Evolutionary conservation across 441 rosid genomes (phyloP), one percentile per base, ranked within the genome.

Genomic region (Dalechampia spathulata): DNA sequence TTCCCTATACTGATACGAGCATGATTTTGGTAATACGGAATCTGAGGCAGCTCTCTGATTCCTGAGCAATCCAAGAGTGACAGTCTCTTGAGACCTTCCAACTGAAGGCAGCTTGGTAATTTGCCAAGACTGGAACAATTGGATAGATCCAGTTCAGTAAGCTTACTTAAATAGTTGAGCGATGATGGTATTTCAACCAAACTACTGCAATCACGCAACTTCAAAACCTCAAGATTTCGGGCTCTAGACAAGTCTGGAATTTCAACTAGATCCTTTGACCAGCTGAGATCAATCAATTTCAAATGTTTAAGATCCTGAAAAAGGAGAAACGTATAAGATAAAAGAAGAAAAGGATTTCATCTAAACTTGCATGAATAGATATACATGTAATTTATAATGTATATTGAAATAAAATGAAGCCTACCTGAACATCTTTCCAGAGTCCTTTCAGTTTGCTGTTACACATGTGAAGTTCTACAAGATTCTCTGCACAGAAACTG

Each of bases 201-300:
- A 27, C 59, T 52, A 5, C 5, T 20, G 32, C 63, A 58, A 7
- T 21, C 12, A 0, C 5, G 7, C 19, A 64, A 22, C 11, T 15
- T 5, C 28, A 64, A 3, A 16, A 13, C 26, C 25, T 19, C 52
- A 13, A 58, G 58, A 19, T 51, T 58, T 15, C 27, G 23, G 6
- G 45, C 40, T 16, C 3, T 8, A 9, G 58, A 58, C 3, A 57
- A 15, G 32, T 64, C 48, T 12, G 62, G 62, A 17, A 39, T 1
- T 26, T 13, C 9, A 21, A 15, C 28, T 23, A 64, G 34, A 30
- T 30, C 34, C 34, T 30, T 30, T 30, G 34, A 30, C 42, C n/a
- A 19, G 11, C 50, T 49, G 5, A 63, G 57, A 47, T 56, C 51
- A 30, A 63, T 49, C 16, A 6, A 6, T 39, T 25, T 56, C 30